Percentiles rank a stretch among this genome's conserved stretches.
phyloP scores from a whole-genome alignment of 2,329 filamentous ascomycete genomes.

The Rhexocercosporidium sp. region DNA sequence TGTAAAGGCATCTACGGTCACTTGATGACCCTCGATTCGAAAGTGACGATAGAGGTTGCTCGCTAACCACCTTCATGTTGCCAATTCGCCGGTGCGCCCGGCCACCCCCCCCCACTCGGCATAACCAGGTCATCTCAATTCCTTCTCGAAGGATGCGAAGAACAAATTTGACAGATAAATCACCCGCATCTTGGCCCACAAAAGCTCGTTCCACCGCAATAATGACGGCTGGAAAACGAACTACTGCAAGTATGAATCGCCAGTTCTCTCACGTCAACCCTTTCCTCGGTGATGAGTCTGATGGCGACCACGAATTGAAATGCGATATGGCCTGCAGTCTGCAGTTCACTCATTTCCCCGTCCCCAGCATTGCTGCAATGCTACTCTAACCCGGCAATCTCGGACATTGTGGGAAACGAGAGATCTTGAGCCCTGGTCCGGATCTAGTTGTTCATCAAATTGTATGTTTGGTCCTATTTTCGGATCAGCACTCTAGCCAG shows the following conservation, averaged over 20 bases:
- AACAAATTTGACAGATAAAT: background rate
- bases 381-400: background rate
- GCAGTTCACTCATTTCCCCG: background rate
- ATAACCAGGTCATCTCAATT: constrained; percentile 4
- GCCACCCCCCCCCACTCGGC: too few relatives aligned
- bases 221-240: background rate
- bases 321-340: background rate
- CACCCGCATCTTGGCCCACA: constrained; percentile 3
- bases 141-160: constrained; percentile 12
- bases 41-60: background rate
- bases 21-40: too few relatives aligned
- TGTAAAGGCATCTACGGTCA: too few relatives aligned
- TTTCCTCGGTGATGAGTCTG: constrained; percentile 5
- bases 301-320: background rate
- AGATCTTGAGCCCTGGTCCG: constrained; percentile 3
- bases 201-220: background rate
- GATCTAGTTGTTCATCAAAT: constrained; percentile 4
- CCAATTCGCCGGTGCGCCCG: background rate
- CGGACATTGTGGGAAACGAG: constrained; percentile 4
- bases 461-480: constrained; percentile 1
- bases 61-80: background rate
- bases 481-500: background rate
- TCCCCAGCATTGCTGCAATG: constrained; percentile 4
- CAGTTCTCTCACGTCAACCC: background rate
- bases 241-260: background rate